Evolutionary conservation across 139 green algal species (phyloP).

Genomic region (Chlorella sp.): DNA sequence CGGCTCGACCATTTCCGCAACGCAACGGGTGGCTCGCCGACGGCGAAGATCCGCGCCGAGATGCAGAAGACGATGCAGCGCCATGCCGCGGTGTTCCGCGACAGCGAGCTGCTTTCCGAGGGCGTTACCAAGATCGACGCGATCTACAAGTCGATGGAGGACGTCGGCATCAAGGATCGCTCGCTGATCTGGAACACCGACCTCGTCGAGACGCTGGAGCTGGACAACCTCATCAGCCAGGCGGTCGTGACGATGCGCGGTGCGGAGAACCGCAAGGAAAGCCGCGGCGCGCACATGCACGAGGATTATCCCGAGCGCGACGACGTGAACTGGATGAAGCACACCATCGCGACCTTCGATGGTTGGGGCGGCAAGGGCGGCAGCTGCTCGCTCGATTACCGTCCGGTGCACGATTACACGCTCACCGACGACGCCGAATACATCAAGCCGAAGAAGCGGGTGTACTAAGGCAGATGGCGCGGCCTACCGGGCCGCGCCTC

Average conservation of each 20-base stretch:
- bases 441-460: conserved; percentile 90
- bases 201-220: conserved; percentile 96
- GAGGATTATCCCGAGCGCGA: conserved; percentile 96
- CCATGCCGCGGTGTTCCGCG: conserved; percentile 97
- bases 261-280: conserved; percentile 85
- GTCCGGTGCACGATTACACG: conserved; percentile 96
- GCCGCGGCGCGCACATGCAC: conserved; percentile 92
- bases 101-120: conserved; percentile 87
- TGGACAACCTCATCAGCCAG: conserved; percentile 98
- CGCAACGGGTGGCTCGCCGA: conserved; percentile 78
- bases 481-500: no score
- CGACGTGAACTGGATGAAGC: conserved; percentile 98
- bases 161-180: conserved; percentile 58
- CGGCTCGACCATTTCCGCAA: conserved; percentile 84
- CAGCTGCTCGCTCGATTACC: conserved; percentile 84
- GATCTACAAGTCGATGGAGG: conserved; percentile 69
- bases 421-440: conserved; percentile 95
- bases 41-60: conserved; percentile 79
- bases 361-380: no score
- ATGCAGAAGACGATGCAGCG: conserved; percentile 95
- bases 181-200: conserved; percentile 95
- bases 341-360: conserved; percentile 92
- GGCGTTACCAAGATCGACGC: conserved; percentile 91
- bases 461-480: no score
- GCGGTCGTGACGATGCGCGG: conserved; percentile 87